Conservation (phyloP, 176 grass and related monocot species). For the Cocos nucifera region DNA sequence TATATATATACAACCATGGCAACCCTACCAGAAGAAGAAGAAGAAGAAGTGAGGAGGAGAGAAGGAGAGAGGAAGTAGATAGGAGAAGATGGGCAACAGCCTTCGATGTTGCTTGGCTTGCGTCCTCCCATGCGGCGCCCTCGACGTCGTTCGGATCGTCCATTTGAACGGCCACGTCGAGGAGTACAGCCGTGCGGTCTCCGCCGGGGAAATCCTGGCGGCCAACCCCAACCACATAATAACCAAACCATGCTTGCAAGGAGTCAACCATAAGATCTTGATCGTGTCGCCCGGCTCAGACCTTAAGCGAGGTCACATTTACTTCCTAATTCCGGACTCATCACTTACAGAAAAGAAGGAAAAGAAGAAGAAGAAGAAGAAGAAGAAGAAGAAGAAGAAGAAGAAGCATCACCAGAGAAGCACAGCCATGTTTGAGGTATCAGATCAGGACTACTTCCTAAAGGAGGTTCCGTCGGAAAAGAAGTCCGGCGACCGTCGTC, state of each 20-base stretch:
- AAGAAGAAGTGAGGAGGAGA: too few relatives aligned
- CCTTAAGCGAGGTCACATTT: constrained; percentile 77
- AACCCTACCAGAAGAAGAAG: too few relatives aligned
- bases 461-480: constrained; percentile 14
- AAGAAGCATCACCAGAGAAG: not conserved
- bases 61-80: not conserved
- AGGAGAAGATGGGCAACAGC: constrained; percentile 73
- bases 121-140: constrained; percentile 82
- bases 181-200: constrained; percentile 59
- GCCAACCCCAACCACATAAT: constrained; percentile 77
- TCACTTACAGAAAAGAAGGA: constrained; percentile 42
- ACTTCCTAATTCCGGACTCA: constrained; percentile 70
- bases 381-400: constrained; percentile 27
- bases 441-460: too few relatives aligned
- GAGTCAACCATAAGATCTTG: constrained; percentile 50
- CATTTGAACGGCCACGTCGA: constrained; percentile 83
- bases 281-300: constrained; percentile 68
- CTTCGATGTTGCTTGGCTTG: constrained; percentile 86
- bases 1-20: too few relatives aligned
- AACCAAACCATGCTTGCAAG: constrained; percentile 59
- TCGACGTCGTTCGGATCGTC: constrained; percentile 86
- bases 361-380: not conserved
- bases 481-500: constrained; percentile 32
- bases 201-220: constrained; percentile 64
- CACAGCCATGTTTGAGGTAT: too few relatives aligned